Conservation (phyloP, 2,329 filamentous ascomycete genomes). For the Fusarium brevicatenulatum region DNA sequence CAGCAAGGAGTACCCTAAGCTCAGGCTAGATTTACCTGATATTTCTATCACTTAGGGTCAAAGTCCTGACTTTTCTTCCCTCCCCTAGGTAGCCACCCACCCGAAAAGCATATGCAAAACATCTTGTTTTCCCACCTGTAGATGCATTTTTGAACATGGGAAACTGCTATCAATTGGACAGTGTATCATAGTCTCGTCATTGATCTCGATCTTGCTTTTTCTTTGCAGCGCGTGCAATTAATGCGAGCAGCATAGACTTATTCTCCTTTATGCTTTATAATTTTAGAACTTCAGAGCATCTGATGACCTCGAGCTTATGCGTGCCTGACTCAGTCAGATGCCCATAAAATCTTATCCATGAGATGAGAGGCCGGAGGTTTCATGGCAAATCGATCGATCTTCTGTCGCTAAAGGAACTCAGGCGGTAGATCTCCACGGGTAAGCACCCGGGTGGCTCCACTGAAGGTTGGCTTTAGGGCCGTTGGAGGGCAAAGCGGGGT, state of each 20-base stretch:
- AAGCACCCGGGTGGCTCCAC: conserved; percentile 9
- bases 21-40: no score
- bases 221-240: not conserved
- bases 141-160: not conserved
- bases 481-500: conserved; percentile 3
- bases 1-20: no score
- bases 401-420: not conserved
- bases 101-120: not conserved
- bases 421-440: conserved; percentile 15
- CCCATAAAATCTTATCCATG: not conserved
- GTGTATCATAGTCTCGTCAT: not conserved
- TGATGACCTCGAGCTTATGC: not conserved
- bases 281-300: not conserved
- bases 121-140: not conserved
- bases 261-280: not conserved
- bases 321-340: conserved; percentile 6
- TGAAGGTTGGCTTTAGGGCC: not conserved
- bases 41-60: no score
- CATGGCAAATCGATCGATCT: conserved; percentile 22
- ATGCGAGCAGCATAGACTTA: no score
- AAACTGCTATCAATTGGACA: not conserved
- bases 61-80: no score
- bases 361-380: conserved; percentile 1
- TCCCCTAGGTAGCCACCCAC: not conserved
- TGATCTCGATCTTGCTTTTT: not conserved